phyloP scores from a whole-genome alignment of 345 rosid genomes.

The Sonneratia alba region DNA sequence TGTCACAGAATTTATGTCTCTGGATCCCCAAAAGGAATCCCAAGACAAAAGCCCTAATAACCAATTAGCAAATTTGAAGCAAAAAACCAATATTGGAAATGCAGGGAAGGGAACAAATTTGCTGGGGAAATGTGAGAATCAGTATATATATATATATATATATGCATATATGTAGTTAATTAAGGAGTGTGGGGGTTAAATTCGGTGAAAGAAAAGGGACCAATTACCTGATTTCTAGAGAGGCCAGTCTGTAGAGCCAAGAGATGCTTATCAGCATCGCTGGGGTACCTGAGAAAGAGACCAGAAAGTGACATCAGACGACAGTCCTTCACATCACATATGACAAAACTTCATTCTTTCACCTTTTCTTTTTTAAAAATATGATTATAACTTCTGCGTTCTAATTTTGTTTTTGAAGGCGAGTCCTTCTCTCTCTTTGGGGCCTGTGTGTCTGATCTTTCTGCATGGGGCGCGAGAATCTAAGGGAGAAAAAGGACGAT shows the following conservation, averaged over 20 bases:
- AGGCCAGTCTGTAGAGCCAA: slow-evolving; percentile 97
- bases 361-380: too few relatives aligned
- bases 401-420: slow-evolving; percentile 11
- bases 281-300: slow-evolving; percentile 97
- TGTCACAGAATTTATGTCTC: slow-evolving; percentile 34
- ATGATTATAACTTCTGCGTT: not conserved
- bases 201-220: not conserved
- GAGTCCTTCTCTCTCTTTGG: slow-evolving; percentile 7
- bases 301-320: slow-evolving; percentile 71
- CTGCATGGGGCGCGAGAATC: slow-evolving; percentile 72
- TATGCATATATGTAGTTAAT: not conserved
- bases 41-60: slow-evolving; percentile 3
- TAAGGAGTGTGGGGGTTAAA: not conserved
- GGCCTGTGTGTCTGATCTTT: slow-evolving; percentile 13
- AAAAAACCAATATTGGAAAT: not conserved
- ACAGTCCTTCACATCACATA: not conserved
- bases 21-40: slow-evolving; percentile 14
- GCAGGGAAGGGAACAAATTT: not conserved
- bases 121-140: not conserved
- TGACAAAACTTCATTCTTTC: too few relatives aligned
- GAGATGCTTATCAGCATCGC: slow-evolving; percentile 99
- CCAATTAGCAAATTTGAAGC: too few relatives aligned
- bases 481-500: slow-evolving; percentile 25
- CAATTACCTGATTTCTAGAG: slow-evolving; percentile 90
- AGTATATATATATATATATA: not conserved